Conservation (phyloP, 2,329 filamentous ascomycete genomes). For the Penicillium verrucosum region DNA sequence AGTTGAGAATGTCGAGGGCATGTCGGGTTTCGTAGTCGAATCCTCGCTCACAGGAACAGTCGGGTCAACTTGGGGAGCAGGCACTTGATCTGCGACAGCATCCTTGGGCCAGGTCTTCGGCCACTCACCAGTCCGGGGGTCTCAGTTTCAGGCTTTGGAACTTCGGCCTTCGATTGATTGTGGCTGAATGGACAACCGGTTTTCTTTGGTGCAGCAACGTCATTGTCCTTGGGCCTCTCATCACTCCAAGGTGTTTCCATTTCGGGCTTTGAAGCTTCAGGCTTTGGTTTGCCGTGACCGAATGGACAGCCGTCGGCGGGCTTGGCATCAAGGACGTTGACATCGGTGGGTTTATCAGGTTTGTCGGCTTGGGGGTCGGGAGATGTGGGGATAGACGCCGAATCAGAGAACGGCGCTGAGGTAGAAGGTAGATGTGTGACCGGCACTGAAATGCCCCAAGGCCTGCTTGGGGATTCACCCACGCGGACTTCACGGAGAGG, state of each 20-base stretch:
- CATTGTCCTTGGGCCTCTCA: constrained; percentile 1
- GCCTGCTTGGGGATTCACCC: constrained; percentile 86
- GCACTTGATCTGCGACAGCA: neutral
- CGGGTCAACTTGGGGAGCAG: neutral
- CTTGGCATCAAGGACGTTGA: constrained; percentile 15
- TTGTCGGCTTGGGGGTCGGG: constrained; percentile 18
- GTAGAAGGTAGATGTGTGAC: constrained; percentile 40
- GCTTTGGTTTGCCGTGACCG: constrained; percentile 27
- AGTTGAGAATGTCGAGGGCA: constrained; percentile 11
- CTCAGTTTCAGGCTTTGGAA: neutral
- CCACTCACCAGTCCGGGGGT: neutral
- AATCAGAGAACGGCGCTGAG: constrained; percentile 27
- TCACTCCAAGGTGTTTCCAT: constrained; percentile 3
- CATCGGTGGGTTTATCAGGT: constrained; percentile 9
- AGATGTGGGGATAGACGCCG: constrained; percentile 18
- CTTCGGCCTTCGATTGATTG: constrained; percentile 2
- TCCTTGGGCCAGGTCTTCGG: constrained; percentile 1
- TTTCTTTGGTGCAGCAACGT: neutral
- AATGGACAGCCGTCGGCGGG: constrained; percentile 37
- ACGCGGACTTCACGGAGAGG: constrained; percentile 85
- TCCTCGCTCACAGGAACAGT: constrained; percentile 8
- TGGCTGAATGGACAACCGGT: constrained; percentile 9
- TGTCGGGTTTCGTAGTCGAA: constrained; percentile 7
- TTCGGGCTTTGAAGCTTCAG: constrained; percentile 6
- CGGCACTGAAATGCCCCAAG: constrained; percentile 88